These are phyloP conservation scores for Xylaria sp. DNA, from an alignment of 2,329 filamentous ascomycete genomes.

Conservation along the genomic window DNA sequence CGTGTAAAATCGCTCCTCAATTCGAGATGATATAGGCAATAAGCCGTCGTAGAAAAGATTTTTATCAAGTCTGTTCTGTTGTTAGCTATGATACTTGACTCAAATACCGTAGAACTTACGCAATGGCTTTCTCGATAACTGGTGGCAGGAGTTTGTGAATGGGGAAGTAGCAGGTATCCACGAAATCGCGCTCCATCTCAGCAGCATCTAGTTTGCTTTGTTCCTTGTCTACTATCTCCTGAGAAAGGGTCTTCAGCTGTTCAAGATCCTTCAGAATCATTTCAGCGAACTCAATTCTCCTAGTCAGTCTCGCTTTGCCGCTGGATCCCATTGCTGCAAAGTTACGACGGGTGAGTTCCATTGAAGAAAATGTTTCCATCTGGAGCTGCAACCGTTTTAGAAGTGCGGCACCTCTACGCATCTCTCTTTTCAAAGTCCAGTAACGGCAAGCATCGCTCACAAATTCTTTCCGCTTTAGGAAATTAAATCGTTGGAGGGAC, in stretches of 20 bases:
- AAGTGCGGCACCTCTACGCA: conserved; percentile 87
- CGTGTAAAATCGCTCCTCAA: conserved; percentile 69
- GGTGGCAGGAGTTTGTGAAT: conserved; percentile 80
- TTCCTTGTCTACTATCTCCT: conserved; percentile 80
- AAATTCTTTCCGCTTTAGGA: conserved; percentile 89
- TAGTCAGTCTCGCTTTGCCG: conserved; percentile 79
- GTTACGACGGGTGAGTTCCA: conserved; percentile 95
- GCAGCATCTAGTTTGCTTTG: conserved; percentile 79
- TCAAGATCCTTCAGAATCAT: conserved; percentile 80
- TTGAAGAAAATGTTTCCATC: conserved; percentile 95
- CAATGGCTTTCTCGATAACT: conserved; percentile 81
- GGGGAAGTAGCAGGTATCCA: conserved; percentile 93
- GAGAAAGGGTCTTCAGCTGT: conserved; percentile 76
- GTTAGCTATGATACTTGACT: conserved; percentile 31
- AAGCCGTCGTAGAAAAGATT: conserved; percentile 68
- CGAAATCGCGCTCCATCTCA: conserved; percentile 79
- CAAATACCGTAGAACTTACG: conserved; percentile 68
- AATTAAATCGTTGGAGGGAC: conserved; percentile 82
- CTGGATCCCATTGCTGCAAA: conserved; percentile 94
- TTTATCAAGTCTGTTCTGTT: conserved; percentile 72
- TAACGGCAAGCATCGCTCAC: conserved; percentile 94
- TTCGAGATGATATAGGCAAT: conserved; percentile 59
- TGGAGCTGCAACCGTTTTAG: conserved; percentile 94
- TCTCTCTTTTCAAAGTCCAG: conserved; percentile 97
- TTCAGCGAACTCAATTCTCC: conserved; percentile 90